Conservation (phyloP, 768 basidiomycete species). For the Leccinum olivaceopallidum region DNA sequence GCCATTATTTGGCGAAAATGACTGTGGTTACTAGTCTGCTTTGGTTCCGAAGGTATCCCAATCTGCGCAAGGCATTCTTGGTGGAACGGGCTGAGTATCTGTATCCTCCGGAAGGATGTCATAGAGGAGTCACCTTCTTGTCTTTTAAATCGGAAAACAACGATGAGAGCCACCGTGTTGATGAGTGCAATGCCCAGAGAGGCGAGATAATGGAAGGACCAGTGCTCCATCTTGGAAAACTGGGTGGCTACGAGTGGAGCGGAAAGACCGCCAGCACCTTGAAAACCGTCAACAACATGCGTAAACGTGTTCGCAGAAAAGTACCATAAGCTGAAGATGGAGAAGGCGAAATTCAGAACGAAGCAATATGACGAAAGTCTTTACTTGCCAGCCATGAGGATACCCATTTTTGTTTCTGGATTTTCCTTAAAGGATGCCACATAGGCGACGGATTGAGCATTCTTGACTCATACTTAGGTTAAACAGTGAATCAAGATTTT, state of each 20-base stretch:
- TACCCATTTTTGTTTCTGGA: slow-evolving; percentile 64
- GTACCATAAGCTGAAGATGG: slow-evolving; percentile 15
- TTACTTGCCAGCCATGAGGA: slow-evolving; percentile 51
- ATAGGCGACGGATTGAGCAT: slow-evolving; percentile 73
- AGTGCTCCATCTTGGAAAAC: slow-evolving; percentile 39
- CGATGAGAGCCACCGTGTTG: slow-evolving; percentile 51
- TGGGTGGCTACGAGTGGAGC: slow-evolving; percentile 56
- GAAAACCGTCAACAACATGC: not conserved
- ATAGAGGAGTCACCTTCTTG: slow-evolving; percentile 55
- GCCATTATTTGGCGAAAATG: slow-evolving; percentile 48
- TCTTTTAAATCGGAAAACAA: slow-evolving; percentile 62
- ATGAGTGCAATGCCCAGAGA: slow-evolving; percentile 64
- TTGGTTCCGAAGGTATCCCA: slow-evolving; percentile 32
- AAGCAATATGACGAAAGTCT: not conserved
- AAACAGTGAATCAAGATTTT: not conserved
- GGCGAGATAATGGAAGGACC: slow-evolving; percentile 44
- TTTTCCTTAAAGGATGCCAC: slow-evolving; percentile 60
- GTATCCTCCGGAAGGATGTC: not conserved
- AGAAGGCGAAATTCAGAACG: not conserved
- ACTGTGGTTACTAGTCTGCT: slow-evolving; percentile 32
- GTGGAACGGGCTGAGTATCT: not conserved
- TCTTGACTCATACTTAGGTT: slow-evolving; percentile 39
- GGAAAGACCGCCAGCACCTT: slow-evolving; percentile 49
- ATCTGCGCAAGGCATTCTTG: slow-evolving; percentile 39
- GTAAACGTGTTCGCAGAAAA: not conserved